phyloP scores from a whole-genome alignment of 345 rosid genomes.

The Clarkia xantiana region DNA sequence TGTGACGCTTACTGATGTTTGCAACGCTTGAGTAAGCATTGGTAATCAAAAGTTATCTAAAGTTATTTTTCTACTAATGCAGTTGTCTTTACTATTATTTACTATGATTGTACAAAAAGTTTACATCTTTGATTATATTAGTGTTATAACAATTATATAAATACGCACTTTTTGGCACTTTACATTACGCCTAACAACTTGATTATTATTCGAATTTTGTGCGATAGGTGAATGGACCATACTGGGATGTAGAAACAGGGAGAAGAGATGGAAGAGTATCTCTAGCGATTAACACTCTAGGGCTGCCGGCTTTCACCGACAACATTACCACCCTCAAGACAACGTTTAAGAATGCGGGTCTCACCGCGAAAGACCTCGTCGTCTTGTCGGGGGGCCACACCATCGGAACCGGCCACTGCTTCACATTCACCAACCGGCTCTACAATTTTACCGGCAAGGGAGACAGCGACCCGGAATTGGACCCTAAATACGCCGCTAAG shows the following conservation, averaged over 20 bases:
- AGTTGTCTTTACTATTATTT: too few relatives aligned
- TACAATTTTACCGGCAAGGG: constrained; percentile 64
- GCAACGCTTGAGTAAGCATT: too few relatives aligned
- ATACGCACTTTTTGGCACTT: too few relatives aligned
- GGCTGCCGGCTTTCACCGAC: constrained; percentile 23
- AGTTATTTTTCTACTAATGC: too few relatives aligned
- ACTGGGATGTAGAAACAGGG: constrained; percentile 42
- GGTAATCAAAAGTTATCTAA: too few relatives aligned
- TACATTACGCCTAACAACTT: too few relatives aligned
- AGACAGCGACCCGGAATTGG: constrained; percentile 31
- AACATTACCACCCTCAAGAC: constrained; percentile 23
- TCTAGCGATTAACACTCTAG: constrained; percentile 11
- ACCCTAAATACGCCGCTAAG: constrained; percentile 15
- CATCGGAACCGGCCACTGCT: constrained; percentile 48
- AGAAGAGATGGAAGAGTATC: constrained; percentile 53
- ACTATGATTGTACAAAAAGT: too few relatives aligned
- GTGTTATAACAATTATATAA: too few relatives aligned
- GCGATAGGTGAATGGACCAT: constrained; percentile 37
- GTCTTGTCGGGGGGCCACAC: constrained; percentile 47
- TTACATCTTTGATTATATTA: too few relatives aligned
- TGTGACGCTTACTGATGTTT: too few relatives aligned
- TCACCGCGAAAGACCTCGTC: constrained; percentile 34
- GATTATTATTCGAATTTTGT: too few relatives aligned
- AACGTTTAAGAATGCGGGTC: constrained; percentile 23
- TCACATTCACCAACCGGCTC: constrained; percentile 27